phyloP scores from a whole-genome alignment of 768 basidiomycete genomes.

The Kwoniella europaea region DNA sequence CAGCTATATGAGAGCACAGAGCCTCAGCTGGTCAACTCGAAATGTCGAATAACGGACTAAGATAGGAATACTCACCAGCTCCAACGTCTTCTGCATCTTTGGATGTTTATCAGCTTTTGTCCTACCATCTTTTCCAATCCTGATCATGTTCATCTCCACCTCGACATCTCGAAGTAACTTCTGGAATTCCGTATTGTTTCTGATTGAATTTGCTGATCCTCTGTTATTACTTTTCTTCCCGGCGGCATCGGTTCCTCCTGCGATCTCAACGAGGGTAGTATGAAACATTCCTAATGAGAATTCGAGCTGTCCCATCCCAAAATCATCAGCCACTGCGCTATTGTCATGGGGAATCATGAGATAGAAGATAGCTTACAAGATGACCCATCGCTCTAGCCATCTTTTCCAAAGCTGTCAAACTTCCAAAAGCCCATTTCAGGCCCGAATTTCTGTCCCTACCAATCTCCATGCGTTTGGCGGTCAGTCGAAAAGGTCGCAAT shows the following conservation, averaged over 20 bases:
- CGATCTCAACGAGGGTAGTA: slow-evolving; percentile 65
- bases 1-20: slow-evolving; percentile 28
- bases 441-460: slow-evolving; percentile 55
- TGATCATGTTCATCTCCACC: slow-evolving; percentile 60
- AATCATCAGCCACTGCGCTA: neutral
- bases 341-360: neutral
- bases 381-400: slow-evolving; percentile 87
- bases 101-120: slow-evolving; percentile 67
- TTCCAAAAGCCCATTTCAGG: slow-evolving; percentile 64
- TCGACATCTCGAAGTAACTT: slow-evolving; percentile 73
- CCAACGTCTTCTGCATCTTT: slow-evolving; percentile 84
- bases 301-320: slow-evolving; percentile 67
- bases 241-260: slow-evolving; percentile 57
- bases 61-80: slow-evolving; percentile 61
- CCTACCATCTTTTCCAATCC: slow-evolving; percentile 60
- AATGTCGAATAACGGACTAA: no score
- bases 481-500: slow-evolving; percentile 67
- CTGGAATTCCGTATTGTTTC: slow-evolving; percentile 64
- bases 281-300: slow-evolving; percentile 81
- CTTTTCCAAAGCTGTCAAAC: slow-evolving; percentile 63
- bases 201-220: slow-evolving; percentile 46
- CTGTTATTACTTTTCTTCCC: slow-evolving; percentile 56
- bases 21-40: neutral
- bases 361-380: slow-evolving; percentile 57
- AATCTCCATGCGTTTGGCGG: slow-evolving; percentile 46